phyloP scores from a whole-genome alignment of 2,329 filamentous ascomycete species.

The Penicillium hesseltinei region DNA sequence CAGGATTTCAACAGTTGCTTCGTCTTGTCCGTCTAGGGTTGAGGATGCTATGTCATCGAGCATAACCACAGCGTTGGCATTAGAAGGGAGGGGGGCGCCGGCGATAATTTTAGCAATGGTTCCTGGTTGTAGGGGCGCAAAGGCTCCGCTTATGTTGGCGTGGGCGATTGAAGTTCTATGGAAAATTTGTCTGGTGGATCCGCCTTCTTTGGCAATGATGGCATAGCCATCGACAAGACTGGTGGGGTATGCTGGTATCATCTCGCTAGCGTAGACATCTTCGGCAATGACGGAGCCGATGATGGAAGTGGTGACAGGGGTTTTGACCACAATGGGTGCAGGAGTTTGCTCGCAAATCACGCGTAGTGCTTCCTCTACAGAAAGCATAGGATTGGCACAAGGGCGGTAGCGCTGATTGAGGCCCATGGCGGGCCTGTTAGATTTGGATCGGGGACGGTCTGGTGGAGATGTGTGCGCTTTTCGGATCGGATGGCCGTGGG shows the following conservation, averaged over 20 bases:
- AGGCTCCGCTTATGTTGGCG: slow-evolving; percentile 67
- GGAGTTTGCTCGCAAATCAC: slow-evolving; percentile 71
- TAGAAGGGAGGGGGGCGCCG: slow-evolving; percentile 80
- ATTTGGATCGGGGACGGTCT: slow-evolving; percentile 50
- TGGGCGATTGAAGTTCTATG: slow-evolving; percentile 58
- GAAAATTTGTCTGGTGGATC: slow-evolving; percentile 77
- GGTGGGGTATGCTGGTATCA: slow-evolving; percentile 85
- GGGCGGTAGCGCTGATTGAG: not conserved
- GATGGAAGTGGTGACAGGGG: slow-evolving; percentile 62
- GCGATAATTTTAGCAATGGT: slow-evolving; percentile 88
- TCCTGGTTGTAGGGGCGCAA: slow-evolving; percentile 61
- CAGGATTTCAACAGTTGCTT: slow-evolving; percentile 82
- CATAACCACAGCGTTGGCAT: slow-evolving; percentile 89
- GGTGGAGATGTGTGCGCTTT: slow-evolving; percentile 54
- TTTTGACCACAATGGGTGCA: slow-evolving; percentile 53
- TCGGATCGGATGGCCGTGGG: not conserved
- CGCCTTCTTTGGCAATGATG: slow-evolving; percentile 79
- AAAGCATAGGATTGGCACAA: slow-evolving; percentile 55
- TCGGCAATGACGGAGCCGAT: slow-evolving; percentile 77
- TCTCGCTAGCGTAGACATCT: slow-evolving; percentile 74
- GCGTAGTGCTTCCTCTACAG: slow-evolving; percentile 73
- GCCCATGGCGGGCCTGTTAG: not conserved
- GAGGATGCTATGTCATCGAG: slow-evolving; percentile 75
- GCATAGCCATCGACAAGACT: slow-evolving; percentile 98
- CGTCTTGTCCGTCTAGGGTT: slow-evolving; percentile 70